Evolutionary conservation across 208 protist species (phyloP).

Genomic region (Trypanosoma cruzi): DNA sequence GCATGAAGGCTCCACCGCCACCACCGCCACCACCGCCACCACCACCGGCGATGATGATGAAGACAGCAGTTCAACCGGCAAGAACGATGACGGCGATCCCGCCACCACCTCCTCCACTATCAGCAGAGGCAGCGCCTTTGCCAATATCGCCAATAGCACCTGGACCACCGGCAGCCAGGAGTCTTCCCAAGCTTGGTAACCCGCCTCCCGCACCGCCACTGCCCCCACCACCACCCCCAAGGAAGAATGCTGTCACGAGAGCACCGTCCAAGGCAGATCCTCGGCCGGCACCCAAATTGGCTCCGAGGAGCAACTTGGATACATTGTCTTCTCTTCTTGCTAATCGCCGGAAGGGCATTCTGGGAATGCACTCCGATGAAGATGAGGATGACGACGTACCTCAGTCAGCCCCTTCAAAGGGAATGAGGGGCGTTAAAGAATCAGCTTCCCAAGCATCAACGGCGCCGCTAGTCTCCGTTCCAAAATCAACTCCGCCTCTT

Average conservation of each 20-base stretch:
- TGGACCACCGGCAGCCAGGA: neutral
- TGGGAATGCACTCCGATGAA: constrained; percentile 41
- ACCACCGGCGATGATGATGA: constrained; percentile 21
- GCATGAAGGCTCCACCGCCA: constrained; percentile 22
- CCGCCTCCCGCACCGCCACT: constrained; percentile 22
- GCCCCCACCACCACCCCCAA: constrained; percentile 4
- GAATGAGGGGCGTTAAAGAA: constrained; percentile 3
- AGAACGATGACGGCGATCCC: constrained; percentile 1
- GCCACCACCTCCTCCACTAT: constrained; percentile 27
- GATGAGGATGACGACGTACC: constrained; percentile 28
- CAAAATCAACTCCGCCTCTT: constrained; percentile 12
- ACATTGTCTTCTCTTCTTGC: constrained; percentile 31
- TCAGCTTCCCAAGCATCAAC: neutral
- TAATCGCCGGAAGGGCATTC: constrained; percentile 35
- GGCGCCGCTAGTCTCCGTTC: constrained; percentile 3
- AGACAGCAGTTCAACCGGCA: constrained; percentile 2
- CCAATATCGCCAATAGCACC: constrained; percentile 24
- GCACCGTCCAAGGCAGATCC: neutral
- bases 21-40: constrained; percentile 44
- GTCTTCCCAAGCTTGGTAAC: constrained; percentile 7
- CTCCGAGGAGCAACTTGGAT: constrained; percentile 32
- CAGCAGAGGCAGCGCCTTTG: too few relatives aligned
- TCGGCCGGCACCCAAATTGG: constrained; percentile 8
- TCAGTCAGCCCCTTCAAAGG: constrained; percentile 6
- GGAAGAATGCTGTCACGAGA: neutral